Conservation (phyloP, 2,329 filamentous ascomycete genomes). For the Pestalotiopsis sp. region DNA sequence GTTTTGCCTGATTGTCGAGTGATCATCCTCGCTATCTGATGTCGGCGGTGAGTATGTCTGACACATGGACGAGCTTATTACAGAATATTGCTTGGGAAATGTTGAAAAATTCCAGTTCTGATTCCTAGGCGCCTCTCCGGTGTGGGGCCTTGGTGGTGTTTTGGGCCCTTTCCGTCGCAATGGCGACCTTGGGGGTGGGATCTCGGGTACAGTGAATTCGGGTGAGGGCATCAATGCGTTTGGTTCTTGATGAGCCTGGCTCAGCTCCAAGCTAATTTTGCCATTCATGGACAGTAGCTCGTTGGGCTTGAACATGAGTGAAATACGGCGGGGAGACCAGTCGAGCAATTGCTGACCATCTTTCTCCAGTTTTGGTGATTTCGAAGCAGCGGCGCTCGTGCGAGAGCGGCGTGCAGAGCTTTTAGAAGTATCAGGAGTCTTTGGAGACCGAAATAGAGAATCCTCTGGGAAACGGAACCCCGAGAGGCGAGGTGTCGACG, state of each 20-base stretch:
- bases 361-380: not conserved
- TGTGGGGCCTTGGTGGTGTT: not conserved
- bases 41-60: conserved; percentile 20
- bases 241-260: conserved; percentile 16
- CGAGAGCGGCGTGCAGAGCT: not conserved
- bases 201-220: conserved; percentile 16
- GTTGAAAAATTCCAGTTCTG: conserved; percentile 15
- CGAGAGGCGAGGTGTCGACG: conserved; percentile 16
- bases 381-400: conserved; percentile 7
- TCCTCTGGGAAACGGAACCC: conserved; percentile 30
- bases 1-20: conserved; percentile 15
- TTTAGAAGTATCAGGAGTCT: conserved; percentile 6
- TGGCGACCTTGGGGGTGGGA: conserved; percentile 11
- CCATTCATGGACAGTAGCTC: conserved; percentile 22
- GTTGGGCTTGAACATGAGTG: conserved; percentile 27
- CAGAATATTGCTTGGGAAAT: conserved; percentile 17
- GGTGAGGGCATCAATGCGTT: conserved; percentile 23
- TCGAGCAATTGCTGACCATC: conserved; percentile 22
- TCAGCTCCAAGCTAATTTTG: conserved; percentile 7
- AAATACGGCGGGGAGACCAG: conserved; percentile 31
- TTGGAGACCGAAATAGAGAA: conserved; percentile 18
- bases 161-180: conserved; percentile 2
- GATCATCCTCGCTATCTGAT: conserved; percentile 22
- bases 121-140: not conserved
- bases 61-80: conserved; percentile 9